Percentiles rank a stretch among this genome's conserved stretches.
Conservation (phyloP, 371 early-diverging fungal species). For the Circinella umbellata region DNA sequence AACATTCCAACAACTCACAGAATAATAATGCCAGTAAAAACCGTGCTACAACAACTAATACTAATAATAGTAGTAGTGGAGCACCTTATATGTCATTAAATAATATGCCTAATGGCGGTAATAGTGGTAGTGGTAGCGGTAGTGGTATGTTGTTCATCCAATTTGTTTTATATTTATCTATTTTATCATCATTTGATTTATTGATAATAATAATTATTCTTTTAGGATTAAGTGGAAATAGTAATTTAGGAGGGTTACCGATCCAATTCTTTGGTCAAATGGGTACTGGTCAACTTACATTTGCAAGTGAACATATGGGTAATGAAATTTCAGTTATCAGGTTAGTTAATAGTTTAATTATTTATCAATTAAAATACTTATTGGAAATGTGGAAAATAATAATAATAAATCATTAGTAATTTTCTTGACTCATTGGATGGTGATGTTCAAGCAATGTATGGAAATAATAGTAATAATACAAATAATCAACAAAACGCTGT, state of each 20-base stretch:
- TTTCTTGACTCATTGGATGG: constrained; percentile 72
- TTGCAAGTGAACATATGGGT: constrained; percentile 81
- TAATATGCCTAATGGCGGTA: constrained; percentile 21
- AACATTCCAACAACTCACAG: constrained; percentile 39
- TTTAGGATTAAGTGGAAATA: constrained; percentile 29
- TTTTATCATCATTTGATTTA: too few relatives aligned
- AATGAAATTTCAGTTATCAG: constrained; percentile 82
- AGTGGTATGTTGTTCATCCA: too few relatives aligned
- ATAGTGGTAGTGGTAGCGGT: too few relatives aligned
- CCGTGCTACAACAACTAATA: constrained; percentile 5
- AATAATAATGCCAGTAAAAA: constrained; percentile 24
- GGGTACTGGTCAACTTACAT: constrained; percentile 67
- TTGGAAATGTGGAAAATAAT: too few relatives aligned
- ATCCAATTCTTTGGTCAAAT: constrained; percentile 53
- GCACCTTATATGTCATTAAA: constrained; percentile 26
- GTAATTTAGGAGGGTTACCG: constrained; percentile 43
- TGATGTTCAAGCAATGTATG: constrained; percentile 34
- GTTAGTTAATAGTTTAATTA: constrained; percentile 24
- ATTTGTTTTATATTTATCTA: too few relatives aligned
- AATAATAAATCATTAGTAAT: constrained; percentile 38
- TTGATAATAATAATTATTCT: background rate
- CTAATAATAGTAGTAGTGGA: constrained; percentile 4
- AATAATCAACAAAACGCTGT: constrained; percentile 25
- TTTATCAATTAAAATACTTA: too few relatives aligned
- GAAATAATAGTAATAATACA: constrained; percentile 23